These are phyloP conservation scores for Pyronema domesticum DNA, from an alignment of 495 filamentous ascomycete species.

Conservation along the genomic window DNA sequence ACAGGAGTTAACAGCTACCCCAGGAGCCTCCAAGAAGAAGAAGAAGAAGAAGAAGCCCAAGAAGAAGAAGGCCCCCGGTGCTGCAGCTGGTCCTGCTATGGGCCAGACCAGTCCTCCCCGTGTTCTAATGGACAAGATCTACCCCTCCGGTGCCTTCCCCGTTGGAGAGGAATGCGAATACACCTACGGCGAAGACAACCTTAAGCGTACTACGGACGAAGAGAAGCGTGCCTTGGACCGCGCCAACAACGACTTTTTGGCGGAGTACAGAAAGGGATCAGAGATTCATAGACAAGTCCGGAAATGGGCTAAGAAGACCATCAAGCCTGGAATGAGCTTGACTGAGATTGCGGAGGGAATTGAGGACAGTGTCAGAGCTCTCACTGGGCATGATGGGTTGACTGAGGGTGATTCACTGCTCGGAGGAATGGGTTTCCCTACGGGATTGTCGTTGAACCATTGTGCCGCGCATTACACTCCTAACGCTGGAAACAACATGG, in stretches of 20 bases:
- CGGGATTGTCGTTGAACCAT: conserved; percentile 71
- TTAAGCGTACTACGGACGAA: conserved; percentile 65
- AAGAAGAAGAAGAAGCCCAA: conserved; percentile 61
- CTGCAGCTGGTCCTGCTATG: conserved; percentile 43
- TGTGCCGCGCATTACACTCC: conserved; percentile 80
- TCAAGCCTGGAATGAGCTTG: conserved; percentile 65
- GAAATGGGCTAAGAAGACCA: conserved; percentile 59
- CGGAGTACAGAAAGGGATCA: conserved; percentile 71
- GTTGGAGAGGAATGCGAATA: conserved; percentile 68
- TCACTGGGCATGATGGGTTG: conserved; percentile 61
- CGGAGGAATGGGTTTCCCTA: conserved; percentile 79
- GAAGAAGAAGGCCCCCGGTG: conserved; percentile 51
- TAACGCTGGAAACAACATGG: conserved; percentile 74
- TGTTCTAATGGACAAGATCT: conserved; percentile 56
- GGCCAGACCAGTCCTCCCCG: conserved; percentile 58
- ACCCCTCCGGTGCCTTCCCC: conserved; percentile 56
- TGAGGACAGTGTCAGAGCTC: conserved; percentile 63
- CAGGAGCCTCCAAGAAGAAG: conserved; percentile 5
- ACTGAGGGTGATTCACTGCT: conserved; percentile 60
- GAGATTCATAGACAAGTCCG: conserved; percentile 81
- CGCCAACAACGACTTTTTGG: conserved; percentile 66
- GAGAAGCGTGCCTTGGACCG: conserved; percentile 75
- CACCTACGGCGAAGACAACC: conserved; percentile 49
- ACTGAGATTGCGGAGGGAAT: conserved; percentile 72
- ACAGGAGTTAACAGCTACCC: not conserved